Conservation (phyloP, 2,329 filamentous ascomycete genomes). For the Zymoseptoria brevis region DNA sequence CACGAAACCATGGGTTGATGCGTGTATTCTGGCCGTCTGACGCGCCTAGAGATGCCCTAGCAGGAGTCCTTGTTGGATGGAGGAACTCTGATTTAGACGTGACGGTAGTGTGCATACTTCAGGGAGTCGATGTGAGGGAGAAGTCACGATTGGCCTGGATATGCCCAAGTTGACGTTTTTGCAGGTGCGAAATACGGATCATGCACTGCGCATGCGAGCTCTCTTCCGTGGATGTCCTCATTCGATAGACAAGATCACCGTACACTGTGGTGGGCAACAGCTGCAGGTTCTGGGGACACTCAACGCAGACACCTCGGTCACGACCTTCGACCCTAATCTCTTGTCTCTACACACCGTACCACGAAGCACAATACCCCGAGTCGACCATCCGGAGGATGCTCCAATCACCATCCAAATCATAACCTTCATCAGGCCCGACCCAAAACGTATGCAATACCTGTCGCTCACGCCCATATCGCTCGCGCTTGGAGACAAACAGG, state of each 20-base stretch:
- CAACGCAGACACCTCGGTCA: constrained; percentile 51
- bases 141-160: constrained; percentile 3
- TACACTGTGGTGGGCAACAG: constrained; percentile 71
- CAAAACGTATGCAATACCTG: constrained; percentile 89
- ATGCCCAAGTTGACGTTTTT: constrained; percentile 9
- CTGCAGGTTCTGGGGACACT: constrained; percentile 81
- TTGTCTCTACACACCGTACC: constrained; percentile 52
- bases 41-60: constrained; percentile 59
- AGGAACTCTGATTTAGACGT: constrained; percentile 85
- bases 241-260: constrained; percentile 69
- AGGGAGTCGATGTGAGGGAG: constrained; percentile 76
- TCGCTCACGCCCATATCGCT: constrained; percentile 84
- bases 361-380: constrained; percentile 53
- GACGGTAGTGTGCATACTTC: constrained; percentile 80
- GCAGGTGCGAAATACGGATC: constrained; percentile 72
- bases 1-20: constrained; percentile 71
- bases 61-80: constrained; percentile 91
- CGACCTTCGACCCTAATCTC: constrained; percentile 58
- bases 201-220: constrained; percentile 73
- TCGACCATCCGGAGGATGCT: constrained; percentile 59
- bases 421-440: constrained; percentile 77
- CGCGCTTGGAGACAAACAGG: constrained; percentile 66
- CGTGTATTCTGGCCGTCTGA: constrained; percentile 96
- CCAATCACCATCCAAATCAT: constrained; percentile 76
- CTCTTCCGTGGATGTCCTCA: constrained; percentile 77